Percentiles rank a stretch among this genome's conserved stretches.
These are phyloP conservation scores for Przewalskia tangutica DNA, from an alignment of 257 asterid genomes.

Conservation along the genomic window DNA sequence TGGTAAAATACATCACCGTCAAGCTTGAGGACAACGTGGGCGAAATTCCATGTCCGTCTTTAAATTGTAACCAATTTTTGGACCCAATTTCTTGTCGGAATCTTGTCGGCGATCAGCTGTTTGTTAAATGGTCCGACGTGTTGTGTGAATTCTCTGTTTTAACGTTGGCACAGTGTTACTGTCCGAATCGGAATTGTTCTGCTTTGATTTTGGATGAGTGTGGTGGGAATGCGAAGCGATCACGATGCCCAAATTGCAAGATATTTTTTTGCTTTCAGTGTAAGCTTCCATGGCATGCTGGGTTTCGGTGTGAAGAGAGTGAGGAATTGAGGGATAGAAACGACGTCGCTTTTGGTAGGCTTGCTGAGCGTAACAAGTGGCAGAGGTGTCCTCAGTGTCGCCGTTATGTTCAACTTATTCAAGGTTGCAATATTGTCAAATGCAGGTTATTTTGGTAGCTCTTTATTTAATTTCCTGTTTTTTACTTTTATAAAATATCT, in stretches of 20 bases:
- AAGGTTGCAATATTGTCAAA: too few relatives aligned
- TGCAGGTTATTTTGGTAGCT: too few relatives aligned
- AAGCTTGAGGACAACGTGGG: conserved; percentile 42
- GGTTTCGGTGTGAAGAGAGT: conserved; percentile 21
- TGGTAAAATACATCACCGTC: conserved; percentile 48
- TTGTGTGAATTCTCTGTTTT: conserved; percentile 43
- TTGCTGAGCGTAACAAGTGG: too few relatives aligned
- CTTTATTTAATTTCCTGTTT: too few relatives aligned
- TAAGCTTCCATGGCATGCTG: conserved; percentile 1
- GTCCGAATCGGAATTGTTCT: conserved; percentile 49
- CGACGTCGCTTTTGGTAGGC: not conserved
- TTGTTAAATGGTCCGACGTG: conserved; percentile 65
- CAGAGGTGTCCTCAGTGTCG: too few relatives aligned
- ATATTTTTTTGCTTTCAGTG: conserved; percentile 48
- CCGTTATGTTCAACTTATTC: too few relatives aligned
- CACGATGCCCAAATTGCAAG: conserved; percentile 52
- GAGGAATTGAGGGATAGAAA: conserved; percentile 25
- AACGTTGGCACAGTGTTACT: conserved; percentile 31
- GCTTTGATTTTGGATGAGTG: conserved; percentile 59
- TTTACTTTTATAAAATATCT: too few relatives aligned
- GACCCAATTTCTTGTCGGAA: conserved; percentile 37
- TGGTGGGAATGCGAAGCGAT: conserved; percentile 37
- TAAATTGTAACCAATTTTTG: conserved; percentile 34
- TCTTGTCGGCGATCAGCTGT: conserved; percentile 10
- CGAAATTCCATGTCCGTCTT: conserved; percentile 50